A percentile compares a stretch with the other conserved stretches of the same genome.
phyloP scores from a whole-genome alignment of 108 stramenopile genomes.

The Skeletonema tropicum region DNA sequence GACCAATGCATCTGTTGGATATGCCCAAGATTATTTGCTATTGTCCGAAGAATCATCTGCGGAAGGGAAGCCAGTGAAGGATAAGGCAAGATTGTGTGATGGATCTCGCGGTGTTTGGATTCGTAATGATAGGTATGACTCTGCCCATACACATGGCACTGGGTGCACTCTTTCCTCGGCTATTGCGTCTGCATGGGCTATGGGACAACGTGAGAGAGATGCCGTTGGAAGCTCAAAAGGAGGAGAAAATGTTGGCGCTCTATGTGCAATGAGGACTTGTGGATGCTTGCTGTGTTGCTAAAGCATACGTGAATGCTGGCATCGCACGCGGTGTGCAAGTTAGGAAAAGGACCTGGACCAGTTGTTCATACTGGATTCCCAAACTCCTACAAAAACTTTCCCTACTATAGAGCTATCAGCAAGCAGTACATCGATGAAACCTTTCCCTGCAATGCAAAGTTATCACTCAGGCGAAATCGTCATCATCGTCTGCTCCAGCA shows the following conservation, averaged over 20 bases:
- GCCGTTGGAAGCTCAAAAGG: neutral
- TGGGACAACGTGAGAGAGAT: constrained; percentile 61
- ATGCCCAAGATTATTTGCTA: constrained; percentile 79
- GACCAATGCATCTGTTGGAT: constrained; percentile 49
- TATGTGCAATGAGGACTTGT: constrained; percentile 55
- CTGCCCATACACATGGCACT: constrained; percentile 87
- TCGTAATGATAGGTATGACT: constrained; percentile 63
- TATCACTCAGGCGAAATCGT: constrained; percentile 17
- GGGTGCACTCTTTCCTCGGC: constrained; percentile 92
- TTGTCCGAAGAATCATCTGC: constrained; percentile 40
- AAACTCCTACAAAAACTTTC: constrained; percentile 58
- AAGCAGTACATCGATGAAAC: constrained; percentile 5
- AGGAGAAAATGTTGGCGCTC: constrained; percentile 58
- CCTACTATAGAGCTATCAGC: constrained; percentile 62
- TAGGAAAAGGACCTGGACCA: constrained; percentile 85
- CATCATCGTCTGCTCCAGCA: constrained; percentile 21
- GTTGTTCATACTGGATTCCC: constrained; percentile 84
- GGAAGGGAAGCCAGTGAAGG: constrained; percentile 44
- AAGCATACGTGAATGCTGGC: constrained; percentile 87
- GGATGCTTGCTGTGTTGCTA: constrained; percentile 85
- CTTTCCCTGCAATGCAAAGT: constrained; percentile 50
- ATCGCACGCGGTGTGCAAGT: constrained; percentile 68
- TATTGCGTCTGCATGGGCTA: constrained; percentile 84
- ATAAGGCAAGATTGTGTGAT: constrained; percentile 68
- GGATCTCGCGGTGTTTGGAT: constrained; percentile 81